Conservation (phyloP, 306 rosid genomes). For the Ormosia emarginata region DNA sequence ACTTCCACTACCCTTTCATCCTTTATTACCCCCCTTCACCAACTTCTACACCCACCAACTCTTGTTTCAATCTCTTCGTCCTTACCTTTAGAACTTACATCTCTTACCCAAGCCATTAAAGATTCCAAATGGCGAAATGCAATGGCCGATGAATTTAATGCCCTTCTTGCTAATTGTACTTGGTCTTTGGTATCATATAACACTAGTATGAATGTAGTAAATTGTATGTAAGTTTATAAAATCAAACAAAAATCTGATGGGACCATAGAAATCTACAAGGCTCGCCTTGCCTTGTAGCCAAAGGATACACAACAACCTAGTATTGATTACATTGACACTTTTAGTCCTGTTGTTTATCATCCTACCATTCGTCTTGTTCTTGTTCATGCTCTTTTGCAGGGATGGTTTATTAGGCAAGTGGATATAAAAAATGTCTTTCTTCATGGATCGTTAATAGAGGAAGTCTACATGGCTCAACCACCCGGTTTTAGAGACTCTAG, state of each 20-base stretch:
- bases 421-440: no score
- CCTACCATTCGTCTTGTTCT: not conserved
- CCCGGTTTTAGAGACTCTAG: no score
- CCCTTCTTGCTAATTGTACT: not conserved
- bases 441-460: no score
- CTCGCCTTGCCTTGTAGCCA: no score
- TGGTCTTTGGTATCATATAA: not conserved
- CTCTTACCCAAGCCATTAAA: no score
- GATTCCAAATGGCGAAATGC: not conserved
- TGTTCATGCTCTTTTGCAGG: not conserved
- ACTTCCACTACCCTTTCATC: no score
- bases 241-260: not conserved
- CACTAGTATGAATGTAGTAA: not conserved
- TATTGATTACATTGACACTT: not conserved
- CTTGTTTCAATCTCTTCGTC: no score
- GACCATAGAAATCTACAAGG: not conserved
- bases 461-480: no score
- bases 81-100: no score
- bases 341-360: not conserved
- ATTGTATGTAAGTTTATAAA: not conserved
- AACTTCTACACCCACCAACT: no score
- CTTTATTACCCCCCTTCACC: no score
- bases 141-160: not conserved
- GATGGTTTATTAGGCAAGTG: not conserved
- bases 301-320: no score